Evolutionary conservation across 176 grass and related monocot genomes (phyloP), one percentile per base, ranked within the genome.

Genomic region (Typha latifolia): DNA sequence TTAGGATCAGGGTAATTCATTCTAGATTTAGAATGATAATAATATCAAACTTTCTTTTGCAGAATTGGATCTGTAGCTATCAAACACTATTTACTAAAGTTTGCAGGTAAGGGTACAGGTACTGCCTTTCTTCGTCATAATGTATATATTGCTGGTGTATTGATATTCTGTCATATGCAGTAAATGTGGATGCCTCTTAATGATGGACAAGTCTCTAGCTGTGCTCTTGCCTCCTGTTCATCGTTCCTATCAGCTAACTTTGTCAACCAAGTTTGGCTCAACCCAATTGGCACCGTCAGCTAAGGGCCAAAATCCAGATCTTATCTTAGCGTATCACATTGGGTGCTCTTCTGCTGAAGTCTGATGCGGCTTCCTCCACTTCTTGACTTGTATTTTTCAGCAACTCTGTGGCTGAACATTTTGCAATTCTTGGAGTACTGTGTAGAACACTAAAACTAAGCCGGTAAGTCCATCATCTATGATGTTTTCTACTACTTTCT

Each of bases 121-220:
- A 23, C 70, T 86, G 37, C 37, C 48, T 72, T 55, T 62, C 49
- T 51, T 0, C 14, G 61, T 59, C 31, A 26, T 62, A 70, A 57
- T 32, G 5, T 73, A 27, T 77, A 26, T 18, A 12, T 72, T 79
- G 75, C 13, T 63, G 48, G 26, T 81, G 12, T 50, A 61, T 37
- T 4, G 31, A 55, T 67, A 66, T 82, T 69, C 72, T 57, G 78
- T 63, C 19, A n/a, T 57, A 32, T 83, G 71, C 84, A 99, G 95
- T 84, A 90, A 93, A 87, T 94, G 89, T 53, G 43, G 70, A 12
- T 77, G 73, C 11, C 81, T 90, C 82, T 49, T 87, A 61, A 57
- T 78, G 68, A 83, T 94, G 95, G 95, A 94, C 72, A 99, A 90
- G 50, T 90, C 95, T 49, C 77, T 83, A 70, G 82, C 86, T 78